Evolutionary conservation across 768 basidiomycete species (phyloP), one percentile per base, ranked within the genome.

Genomic region (Trametes meyenii): DNA sequence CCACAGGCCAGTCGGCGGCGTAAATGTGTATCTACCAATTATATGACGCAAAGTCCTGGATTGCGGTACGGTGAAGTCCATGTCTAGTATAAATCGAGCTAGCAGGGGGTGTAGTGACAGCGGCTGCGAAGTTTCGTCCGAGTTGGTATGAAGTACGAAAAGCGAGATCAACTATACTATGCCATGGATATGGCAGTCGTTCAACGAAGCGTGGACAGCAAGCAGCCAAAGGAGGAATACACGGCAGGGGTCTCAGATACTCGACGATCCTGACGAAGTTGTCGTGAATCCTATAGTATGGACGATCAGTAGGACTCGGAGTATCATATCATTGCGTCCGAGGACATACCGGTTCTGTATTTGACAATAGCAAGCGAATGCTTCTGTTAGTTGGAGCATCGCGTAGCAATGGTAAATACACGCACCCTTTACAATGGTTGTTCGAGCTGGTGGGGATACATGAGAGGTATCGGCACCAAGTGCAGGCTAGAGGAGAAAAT

Each of bases 381-480:
- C 1, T 56, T 21, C 26, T n/a, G 17, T 46, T 26, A 43, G 35
- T 2, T 14, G 5, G 42, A 26, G 21, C 13, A 24, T 2, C 21
- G 5, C 5, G 5, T 1, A 36, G 1, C 21, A 38, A 26, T 19
- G 16, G 36, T 50, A 13, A 21, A 21, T 59, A n/a, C 6, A 58
- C 58, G 73, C 72, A 82, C 75, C 79, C 81, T 72, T 79, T 70
- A 68, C 90, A 93, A 60, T 87, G 75, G 67, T 88, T 84, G 63
- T 92, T 93, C 0, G 82, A 75, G 36, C 79, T 73, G 7, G 88
- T 89, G 1, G 95, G 96, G 72, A 96, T 85, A 67, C 96, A 97
- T 1, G 92, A 94, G 5, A 97, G 76, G 73, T 92, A 97, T 51
- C 92, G 85, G 72, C 95, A 97, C 65, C 94, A 90, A 54, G 86